phyloP scores from a whole-genome alignment of 352 stramenopile genomes.

The Phytopythium kandeliae region DNA sequence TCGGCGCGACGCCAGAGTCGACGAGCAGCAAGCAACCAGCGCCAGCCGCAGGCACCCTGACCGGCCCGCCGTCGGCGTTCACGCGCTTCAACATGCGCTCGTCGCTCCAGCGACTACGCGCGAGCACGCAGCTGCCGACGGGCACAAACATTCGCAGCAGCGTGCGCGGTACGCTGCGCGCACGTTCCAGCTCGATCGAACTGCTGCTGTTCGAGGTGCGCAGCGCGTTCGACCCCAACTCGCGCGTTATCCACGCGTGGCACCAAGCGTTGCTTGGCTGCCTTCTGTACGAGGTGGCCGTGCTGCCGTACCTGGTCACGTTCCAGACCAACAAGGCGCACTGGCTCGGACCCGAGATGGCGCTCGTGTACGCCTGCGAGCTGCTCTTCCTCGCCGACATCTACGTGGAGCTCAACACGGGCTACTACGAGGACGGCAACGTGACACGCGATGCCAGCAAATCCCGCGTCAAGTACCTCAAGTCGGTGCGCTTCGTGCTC shows the following conservation, averaged over 20 bases:
- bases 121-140: conserved; percentile 8
- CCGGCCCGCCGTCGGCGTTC: neutral
- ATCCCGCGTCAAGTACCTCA: conserved; percentile 44
- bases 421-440: conserved; percentile 63
- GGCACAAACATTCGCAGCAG: conserved; percentile 12
- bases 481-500: conserved; percentile 39
- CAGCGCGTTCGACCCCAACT: conserved; percentile 59
- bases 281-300: conserved; percentile 48
- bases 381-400: conserved; percentile 49
- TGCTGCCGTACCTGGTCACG: conserved; percentile 44
- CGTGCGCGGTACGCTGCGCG: conserved; percentile 21
- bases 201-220: conserved; percentile 37
- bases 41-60: neutral
- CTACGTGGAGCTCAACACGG: conserved; percentile 62
- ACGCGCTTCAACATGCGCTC: conserved; percentile 7
- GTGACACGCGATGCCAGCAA: conserved; percentile 44
- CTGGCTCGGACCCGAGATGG: conserved; percentile 21
- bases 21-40: neutral
- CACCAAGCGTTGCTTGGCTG: conserved; percentile 46
- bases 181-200: conserved; percentile 49
- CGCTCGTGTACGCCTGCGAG: conserved; percentile 44
- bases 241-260: conserved; percentile 41
- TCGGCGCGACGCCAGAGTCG: too few species aligned
- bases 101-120: conserved; percentile 16
- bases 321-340: conserved; percentile 19